A percentile compares a stretch with the other conserved stretches of the same genome.
Evolutionary conservation across 345 rosid species (phyloP).

Genomic region (Euphorbia lathyris): DNA sequence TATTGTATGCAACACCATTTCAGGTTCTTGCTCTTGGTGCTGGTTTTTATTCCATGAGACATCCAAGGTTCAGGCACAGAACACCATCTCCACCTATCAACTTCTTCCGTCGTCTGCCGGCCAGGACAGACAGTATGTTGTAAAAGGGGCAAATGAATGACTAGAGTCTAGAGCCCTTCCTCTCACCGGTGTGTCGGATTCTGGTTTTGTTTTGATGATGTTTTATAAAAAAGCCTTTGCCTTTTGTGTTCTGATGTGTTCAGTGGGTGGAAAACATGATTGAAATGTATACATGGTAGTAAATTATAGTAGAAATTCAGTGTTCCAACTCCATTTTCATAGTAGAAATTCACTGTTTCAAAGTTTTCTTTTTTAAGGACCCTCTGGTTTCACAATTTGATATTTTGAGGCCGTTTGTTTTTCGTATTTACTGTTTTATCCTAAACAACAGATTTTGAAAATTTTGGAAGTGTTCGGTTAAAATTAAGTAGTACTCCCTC

Average conservation of each 20-base stretch:
- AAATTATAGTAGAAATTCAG: neutral
- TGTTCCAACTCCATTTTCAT: neutral
- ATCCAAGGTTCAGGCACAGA: conserved; percentile 29
- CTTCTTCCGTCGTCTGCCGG: conserved; percentile 34
- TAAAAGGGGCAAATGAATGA: neutral
- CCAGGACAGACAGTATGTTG: conserved; percentile 30
- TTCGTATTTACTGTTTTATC: too few species aligned
- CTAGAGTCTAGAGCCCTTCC: conserved; percentile 4
- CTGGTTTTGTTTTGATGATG: conserved; percentile 16
- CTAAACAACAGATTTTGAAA: too few species aligned
- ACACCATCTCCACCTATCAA: conserved; percentile 25
- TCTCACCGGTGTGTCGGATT: conserved; percentile 10
- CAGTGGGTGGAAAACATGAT: neutral
- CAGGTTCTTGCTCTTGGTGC: conserved; percentile 25
- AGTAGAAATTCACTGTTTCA: too few species aligned
- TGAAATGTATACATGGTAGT: neutral
- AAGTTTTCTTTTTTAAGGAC: too few species aligned
- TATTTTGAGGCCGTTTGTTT: too few species aligned
- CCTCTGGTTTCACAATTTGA: too few species aligned
- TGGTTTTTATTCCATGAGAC: conserved; percentile 28
- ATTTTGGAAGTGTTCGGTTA: too few species aligned
- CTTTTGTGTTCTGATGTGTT: neutral
- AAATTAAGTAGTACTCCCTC: too few species aligned
- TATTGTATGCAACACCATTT: conserved; percentile 26
- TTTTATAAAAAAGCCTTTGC: conserved; percentile 17